Base-by-base conservation (phyloP, 441 rosid species). In the Biscutella auriculata region DNA sequence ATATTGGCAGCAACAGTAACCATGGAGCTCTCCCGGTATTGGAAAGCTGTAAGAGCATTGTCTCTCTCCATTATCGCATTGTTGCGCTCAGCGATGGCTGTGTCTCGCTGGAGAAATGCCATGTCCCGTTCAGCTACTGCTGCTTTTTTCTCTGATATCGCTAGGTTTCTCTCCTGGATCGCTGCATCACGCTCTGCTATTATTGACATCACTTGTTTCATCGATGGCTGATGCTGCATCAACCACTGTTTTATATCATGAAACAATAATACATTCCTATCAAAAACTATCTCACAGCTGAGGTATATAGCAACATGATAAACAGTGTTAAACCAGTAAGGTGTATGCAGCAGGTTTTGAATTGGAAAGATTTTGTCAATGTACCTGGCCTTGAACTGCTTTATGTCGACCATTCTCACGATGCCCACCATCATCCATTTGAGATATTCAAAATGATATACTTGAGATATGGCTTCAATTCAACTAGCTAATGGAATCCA, bases 131-230 rank as follows among this genome's bases (percentile, higher is more conserved):
- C 98, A 10, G 97, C 88, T 61, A 87, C 69, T 5, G 96, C 98
- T 9, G 95, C 73, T 73, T 93, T 93, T 60, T 81, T 93, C 67
- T 93, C 97, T 11, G 98, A 80, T 65, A 93, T 52, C 9, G 97
- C 98, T 47, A 85, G 69, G 41, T 93, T 84, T 72, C 88, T 82
- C 70, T 93, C 97, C 60, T 84, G 95, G 32, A 93, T 67, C 5
- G 96, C 95, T 53, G 92, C 95, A 75, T 93, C 98, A 15, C 97
- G 81, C 76, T 93, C 97, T 16, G 95, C 90, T 82, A 93, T 87
- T 61, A 93, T 82, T 42, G 81, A 74, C 97, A 93, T 93, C 52
- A 93, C 88, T 77, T 88, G 97, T 79, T 93, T 93, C 95, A 93
- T 93, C 9, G 98, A 84, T 47, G 95, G 98, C 75, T 84, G 97